Evolutionary conservation across 164 flowering plant genomes (phyloP), one percentile per base, ranked within the genome.

Genomic region (Magnolia sinica): DNA sequence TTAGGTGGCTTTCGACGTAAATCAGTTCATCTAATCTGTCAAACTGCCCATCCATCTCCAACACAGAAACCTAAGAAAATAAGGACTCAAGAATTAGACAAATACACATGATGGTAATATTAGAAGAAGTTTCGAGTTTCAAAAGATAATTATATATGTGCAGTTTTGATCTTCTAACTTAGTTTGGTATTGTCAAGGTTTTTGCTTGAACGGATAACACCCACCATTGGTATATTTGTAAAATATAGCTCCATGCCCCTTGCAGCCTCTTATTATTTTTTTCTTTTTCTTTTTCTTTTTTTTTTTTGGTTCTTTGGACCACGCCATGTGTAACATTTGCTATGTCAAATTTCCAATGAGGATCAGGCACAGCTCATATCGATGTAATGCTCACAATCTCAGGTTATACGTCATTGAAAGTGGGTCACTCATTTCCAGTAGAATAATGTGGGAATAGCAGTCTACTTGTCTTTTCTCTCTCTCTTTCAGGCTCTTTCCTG

Each of bases 21-120:
- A 95, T 93, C 16, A 95, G 90, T 81, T 95, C 98, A 77, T 95
- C 97, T 81, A 95, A 74, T 88, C 95, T 91, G 88, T 95, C 98
- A 75, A 95, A 93, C 74, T 90, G 94, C 37, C 98, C 98, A 79
- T 95, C 97, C 98, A 95, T 95, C 83, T 95, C 97, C 88, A 95
- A 63, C 52, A 90, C 88, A 16, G 97, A 92, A 22, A 95, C 98
- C 98, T 95, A 49, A 37, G 45, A 64, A 13, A 27, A 51, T 59
- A 55, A 14, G 50, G 64, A 19, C 45, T 23, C 23, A 22, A 23
- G 74, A 55, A 55, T 23, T 29, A 72, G 22, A 72, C 8, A 22
- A 51, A 24, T 29, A 37, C 9, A 6, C 45, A 13, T 13, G 4
- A 29, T 16, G 14, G 31, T 37, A 6, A 14, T 27, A 24, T 64